A percentile compares a stretch with the other conserved stretches of the same genome.
phyloP scores from a whole-genome alignment of 2,329 filamentous ascomycete genomes.

The Nigrospora sphaerica region DNA sequence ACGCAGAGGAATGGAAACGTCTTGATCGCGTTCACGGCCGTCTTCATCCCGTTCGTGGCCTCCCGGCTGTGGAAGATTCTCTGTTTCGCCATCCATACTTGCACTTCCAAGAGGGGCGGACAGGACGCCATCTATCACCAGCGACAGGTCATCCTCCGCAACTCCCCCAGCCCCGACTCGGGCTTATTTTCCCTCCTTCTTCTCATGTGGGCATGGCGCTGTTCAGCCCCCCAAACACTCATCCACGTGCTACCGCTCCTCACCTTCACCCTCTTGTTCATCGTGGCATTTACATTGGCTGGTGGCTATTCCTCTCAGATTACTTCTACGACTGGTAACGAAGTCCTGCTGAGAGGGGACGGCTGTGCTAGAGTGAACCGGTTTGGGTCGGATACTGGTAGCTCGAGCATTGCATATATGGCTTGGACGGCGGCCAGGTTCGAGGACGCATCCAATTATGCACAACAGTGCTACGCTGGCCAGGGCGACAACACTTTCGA shows the following conservation, averaged over 20 bases:
- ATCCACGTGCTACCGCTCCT: neutral
- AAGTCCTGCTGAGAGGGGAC: neutral
- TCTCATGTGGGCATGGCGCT: slow-evolving; percentile 2
- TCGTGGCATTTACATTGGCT: neutral
- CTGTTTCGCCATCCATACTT: slow-evolving; percentile 6
- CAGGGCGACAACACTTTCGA: neutral
- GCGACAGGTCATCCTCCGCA: slow-evolving; percentile 9
- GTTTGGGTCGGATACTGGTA: too few species aligned
- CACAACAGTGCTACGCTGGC: neutral
- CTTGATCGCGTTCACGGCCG: slow-evolving; percentile 9
- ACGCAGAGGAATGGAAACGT: slow-evolving; percentile 4
- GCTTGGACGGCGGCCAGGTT: neutral
- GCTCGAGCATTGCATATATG: neutral
- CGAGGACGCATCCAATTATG: neutral
- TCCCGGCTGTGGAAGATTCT: slow-evolving; percentile 9
- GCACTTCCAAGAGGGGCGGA: slow-evolving; percentile 1
- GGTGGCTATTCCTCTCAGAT: neutral
- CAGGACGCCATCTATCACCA: slow-evolving; percentile 8
- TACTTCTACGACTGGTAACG: neutral
- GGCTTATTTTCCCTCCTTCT: slow-evolving; percentile 2
- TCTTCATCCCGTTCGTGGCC: slow-evolving; percentile 10
- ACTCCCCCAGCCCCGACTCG: slow-evolving; percentile 6
- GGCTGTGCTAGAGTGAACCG: neutral
- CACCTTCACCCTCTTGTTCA: neutral
- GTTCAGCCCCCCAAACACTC: neutral